Evolutionary conservation across 208 protist species (phyloP).

Genomic region (Leishmania martiniquensis): DNA sequence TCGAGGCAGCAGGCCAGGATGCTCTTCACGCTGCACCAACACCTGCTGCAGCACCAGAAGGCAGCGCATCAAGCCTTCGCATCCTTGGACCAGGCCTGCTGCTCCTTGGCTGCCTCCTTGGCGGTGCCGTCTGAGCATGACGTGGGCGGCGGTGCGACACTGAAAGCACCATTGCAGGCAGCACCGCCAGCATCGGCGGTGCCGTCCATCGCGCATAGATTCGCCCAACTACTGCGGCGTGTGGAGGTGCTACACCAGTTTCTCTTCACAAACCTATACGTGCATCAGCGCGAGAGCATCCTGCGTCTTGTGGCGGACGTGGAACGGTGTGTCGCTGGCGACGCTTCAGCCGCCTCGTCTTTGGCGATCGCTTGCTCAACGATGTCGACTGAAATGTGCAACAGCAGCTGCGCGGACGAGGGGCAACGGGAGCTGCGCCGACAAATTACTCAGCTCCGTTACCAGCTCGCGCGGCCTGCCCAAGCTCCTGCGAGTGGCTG

Average conservation of each 20-base stretch:
- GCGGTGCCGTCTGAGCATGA: neutral
- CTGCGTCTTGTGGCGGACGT: conserved; percentile 22
- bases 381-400: neutral
- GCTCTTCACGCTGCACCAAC: conserved; percentile 21
- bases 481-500: neutral
- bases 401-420: neutral
- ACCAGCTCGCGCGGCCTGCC: conserved; percentile 10
- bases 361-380: neutral
- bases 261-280: conserved; percentile 35
- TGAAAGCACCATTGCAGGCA: neutral
- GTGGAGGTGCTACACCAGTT: conserved; percentile 30
- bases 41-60: conserved; percentile 20
- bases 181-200: neutral
- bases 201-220: neutral
- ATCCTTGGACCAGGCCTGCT: conserved; percentile 21
- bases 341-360: neutral
- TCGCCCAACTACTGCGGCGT: conserved; percentile 18
- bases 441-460: conserved; percentile 13
- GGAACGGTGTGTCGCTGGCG: conserved; percentile 14
- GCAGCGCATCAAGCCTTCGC: conserved; percentile 26
- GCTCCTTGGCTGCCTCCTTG: conserved; percentile 8
- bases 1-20: neutral
- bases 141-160: neutral
- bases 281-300: conserved; percentile 29
- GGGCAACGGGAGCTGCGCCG: conserved; percentile 7